Base-by-base conservation (phyloP, 2,329 filamentous ascomycete species). In the Phialocephala sp. region DNA sequence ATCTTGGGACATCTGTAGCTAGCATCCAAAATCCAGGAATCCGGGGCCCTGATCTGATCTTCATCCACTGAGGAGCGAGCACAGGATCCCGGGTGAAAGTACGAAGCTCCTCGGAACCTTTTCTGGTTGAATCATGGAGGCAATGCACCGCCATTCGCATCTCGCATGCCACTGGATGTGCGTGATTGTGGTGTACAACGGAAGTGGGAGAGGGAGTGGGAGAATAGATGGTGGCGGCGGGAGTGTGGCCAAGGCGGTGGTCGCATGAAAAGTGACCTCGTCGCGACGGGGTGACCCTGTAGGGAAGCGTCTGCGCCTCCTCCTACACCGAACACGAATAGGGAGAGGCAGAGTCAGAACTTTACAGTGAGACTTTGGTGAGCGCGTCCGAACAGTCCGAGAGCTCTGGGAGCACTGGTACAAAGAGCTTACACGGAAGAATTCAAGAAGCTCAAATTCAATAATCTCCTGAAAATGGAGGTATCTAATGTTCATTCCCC, bases 61-160 rank as follows among this genome's bases (percentile, higher is more conserved):
- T 22, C 45, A 50, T n/a, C 45, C 45, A 50, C 45, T 50, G n/a
- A 50, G 45, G 22, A 50, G n/a, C 8, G 45, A 43, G 41, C 15
- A 41, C n/a, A 45, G 43, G 43, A 45, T 45, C 43, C 14, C 14
- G 43, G 43, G 43, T 45, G n/a, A 45, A 45, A n/a, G n/a, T 32
- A 32, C 27, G 27, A 32, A 32, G 27, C 27, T 32, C 27, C 27
- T 32, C 27, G 27, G 27, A 32, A 32, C 43, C 14, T 11, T 22
- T 22, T 22, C 9, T n/a, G n/a, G 8, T 22, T n/a, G 20, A 20
- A 20, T 50, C 9, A 12, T 8, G 4, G 8, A 11, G 11, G 11
- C 11, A 4, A 12, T 11, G 45, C 45, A 50, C 20, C 2, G 45
- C 45, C 45, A 50, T 50, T 50, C n/a, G n/a, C 45, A 22, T 50